A percentile compares a stretch with the other conserved stretches of the same genome.
phyloP scores from a whole-genome alignment of 345 rosid genomes.

The Raphanus raphanistrum region DNA sequence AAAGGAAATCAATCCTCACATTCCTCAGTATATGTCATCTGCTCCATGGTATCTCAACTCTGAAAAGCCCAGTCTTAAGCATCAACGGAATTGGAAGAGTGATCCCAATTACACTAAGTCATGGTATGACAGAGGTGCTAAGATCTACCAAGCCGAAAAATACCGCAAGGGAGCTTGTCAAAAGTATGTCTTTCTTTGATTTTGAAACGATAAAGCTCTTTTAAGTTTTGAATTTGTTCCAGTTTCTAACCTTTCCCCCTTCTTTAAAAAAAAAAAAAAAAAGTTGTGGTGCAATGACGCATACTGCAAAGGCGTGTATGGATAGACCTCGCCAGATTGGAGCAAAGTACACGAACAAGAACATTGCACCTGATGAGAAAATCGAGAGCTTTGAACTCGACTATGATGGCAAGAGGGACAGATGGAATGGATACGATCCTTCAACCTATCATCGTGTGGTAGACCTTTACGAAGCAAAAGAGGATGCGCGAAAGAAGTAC shows the following conservation, averaged over 20 bases:
- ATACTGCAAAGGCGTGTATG: slow-evolving; percentile 66
- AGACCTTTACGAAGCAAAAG: slow-evolving; percentile 78
- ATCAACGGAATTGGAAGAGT: slow-evolving; percentile 85
- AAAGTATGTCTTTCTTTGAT: slow-evolving; percentile 48
- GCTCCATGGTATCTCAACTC: slow-evolving; percentile 80
- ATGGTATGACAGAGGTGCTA: slow-evolving; percentile 78
- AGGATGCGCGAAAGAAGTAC: slow-evolving; percentile 69
- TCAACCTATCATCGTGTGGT: slow-evolving; percentile 66
- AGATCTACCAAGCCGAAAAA: slow-evolving; percentile 65
- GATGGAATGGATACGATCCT: slow-evolving; percentile 89
- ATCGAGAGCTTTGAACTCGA: slow-evolving; percentile 78
- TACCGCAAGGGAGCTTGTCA: slow-evolving; percentile 73
- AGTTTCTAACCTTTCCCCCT: slow-evolving; percentile 26
- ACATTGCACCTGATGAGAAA: slow-evolving; percentile 87
- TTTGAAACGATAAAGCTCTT: no score
- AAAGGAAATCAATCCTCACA: slow-evolving; percentile 73
- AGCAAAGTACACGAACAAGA: slow-evolving; percentile 71
- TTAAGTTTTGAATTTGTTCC: no score
- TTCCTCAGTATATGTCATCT: slow-evolving; percentile 75
- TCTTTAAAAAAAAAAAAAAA: no score
- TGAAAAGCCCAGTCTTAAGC: slow-evolving; percentile 65
- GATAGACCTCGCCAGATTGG: slow-evolving; percentile 80
- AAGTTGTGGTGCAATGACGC: slow-evolving; percentile 95
- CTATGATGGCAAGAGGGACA: slow-evolving; percentile 85
- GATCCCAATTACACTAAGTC: slow-evolving; percentile 77